These are phyloP conservation scores for Coprinopsis marcescibilis DNA, from an alignment of 768 basidiomycete genomes.

Conservation along the genomic window DNA sequence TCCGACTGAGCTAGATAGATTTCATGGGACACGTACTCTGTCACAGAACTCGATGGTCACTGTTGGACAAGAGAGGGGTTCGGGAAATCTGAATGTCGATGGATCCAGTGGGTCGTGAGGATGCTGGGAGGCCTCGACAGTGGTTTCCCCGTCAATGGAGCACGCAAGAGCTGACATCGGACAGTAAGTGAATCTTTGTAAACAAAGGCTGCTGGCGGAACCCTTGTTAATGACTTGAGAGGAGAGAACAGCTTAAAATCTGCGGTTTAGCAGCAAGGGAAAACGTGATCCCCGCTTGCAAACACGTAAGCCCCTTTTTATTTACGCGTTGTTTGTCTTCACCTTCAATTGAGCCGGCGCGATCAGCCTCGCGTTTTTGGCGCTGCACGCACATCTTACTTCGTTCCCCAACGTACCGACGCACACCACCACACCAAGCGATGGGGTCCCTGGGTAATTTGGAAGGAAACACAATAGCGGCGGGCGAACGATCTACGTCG, in stretches of 20 bases:
- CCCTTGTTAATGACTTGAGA: too few relatives aligned
- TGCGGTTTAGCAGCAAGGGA: too few relatives aligned
- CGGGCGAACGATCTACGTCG: not conserved
- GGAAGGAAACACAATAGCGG: not conserved
- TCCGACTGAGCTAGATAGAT: conserved; percentile 3
- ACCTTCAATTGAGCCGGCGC: too few relatives aligned
- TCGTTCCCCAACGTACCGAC: not conserved
- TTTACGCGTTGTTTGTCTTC: conserved; percentile 50
- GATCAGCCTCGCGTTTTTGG: conserved; percentile 4
- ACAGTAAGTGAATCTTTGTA: conserved; percentile 3
- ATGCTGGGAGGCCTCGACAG: not conserved
- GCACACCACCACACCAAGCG: conserved; percentile 1
- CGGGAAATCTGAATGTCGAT: conserved; percentile 52
- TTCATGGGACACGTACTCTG: conserved; percentile 33
- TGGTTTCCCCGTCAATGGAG: not conserved
- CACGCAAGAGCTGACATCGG: conserved; percentile 4
- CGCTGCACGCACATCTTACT: conserved; percentile 8
- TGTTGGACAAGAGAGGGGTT: conserved; percentile 36
- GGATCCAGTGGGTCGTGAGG: conserved; percentile 31
- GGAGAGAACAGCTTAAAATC: too few relatives aligned
- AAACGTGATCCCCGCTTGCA: too few relatives aligned
- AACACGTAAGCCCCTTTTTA: conserved; percentile 18
- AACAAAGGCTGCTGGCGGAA: not conserved
- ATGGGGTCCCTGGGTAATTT: not conserved
- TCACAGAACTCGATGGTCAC: conserved; percentile 93